Evolutionary conservation across 1,284 basidiomycete species (phyloP), one percentile per base, ranked within the genome.

Genomic region (Moniliella sp.): DNA sequence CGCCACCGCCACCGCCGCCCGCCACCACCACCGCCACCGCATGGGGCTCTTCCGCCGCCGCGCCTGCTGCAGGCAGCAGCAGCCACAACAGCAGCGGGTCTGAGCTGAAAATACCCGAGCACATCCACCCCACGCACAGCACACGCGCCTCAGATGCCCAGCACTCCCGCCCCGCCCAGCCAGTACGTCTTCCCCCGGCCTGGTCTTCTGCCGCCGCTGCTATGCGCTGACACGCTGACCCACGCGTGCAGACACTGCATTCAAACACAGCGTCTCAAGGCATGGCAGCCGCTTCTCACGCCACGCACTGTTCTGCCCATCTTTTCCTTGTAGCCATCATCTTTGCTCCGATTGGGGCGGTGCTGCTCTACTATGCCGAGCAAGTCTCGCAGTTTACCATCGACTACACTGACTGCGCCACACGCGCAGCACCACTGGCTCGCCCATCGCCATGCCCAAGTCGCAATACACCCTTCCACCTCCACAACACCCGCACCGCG

Each of bases 241-340:
- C 15, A 14, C 15, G 19, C 23, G 17, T 13, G 27, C 53, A 72
- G 83, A 94, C 65, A 97, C 88, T 32, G 88, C 88, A 27, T 93
- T 94, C 73, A 94, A 93, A 66, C 91, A 99, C 91, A 99, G 64
- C 79, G 91, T 36, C 72, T 99, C 57, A 94, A 94, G 66, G 91
- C 91, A 52, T 99, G 91, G 91, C 91, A 99, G 69, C 91, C 91
- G 12, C 93, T 99, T 58, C 70, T 97, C 26, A 94, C 88, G 0
- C 91, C 91, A 2, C 83, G 83, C 63, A 88, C 84, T 1, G 91
- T 97, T 10, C 70, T 97, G 8, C 91, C 91, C 4, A 88, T 84
- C 1, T 72, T 33, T 91, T 97, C 64, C 73, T 93, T 93, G n/a
- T 94, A 50, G 88, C 81, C 30, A 68, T 94, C 48, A 65, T 94